Conservation (phyloP, 495 filamentous ascomycete species). For the Penicillium arizonense region DNA sequence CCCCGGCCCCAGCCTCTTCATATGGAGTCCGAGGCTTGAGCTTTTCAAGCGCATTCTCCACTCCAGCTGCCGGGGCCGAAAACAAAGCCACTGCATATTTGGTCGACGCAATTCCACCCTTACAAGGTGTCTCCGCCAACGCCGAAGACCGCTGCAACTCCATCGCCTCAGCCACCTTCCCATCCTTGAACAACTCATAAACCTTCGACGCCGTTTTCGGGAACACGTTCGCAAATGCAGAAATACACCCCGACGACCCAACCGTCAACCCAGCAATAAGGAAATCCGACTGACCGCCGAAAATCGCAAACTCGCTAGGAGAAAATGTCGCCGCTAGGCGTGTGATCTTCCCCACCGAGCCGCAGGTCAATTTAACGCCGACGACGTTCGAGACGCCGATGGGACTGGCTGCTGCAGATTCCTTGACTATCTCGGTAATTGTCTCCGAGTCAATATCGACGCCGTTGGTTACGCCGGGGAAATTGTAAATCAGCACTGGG, state of each 20-base stretch:
- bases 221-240: constrained; percentile 66
- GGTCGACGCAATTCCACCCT: constrained; percentile 60
- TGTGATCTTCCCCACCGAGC: constrained; percentile 62
- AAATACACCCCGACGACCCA: constrained; percentile 62
- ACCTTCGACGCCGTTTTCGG: constrained; percentile 53
- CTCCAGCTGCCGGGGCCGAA: constrained; percentile 54
- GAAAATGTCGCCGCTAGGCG: constrained; percentile 52
- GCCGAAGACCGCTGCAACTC: constrained; percentile 53
- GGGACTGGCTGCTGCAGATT: constrained; percentile 36
- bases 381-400: constrained; percentile 48
- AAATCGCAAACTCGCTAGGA: constrained; percentile 54
- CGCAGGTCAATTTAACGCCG: constrained; percentile 66
- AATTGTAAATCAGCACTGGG: constrained; percentile 68
- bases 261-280: constrained; percentile 54
- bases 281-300: constrained; percentile 67
- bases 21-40: constrained; percentile 60
- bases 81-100: constrained; percentile 62
- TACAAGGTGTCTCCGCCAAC: constrained; percentile 54
- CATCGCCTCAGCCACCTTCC: constrained; percentile 52
- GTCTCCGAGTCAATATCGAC: constrained; percentile 65
- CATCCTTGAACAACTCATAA: constrained; percentile 51
- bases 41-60: constrained; percentile 53
- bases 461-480: constrained; percentile 70
- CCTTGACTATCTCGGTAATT: constrained; percentile 47
- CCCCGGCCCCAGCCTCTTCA: constrained; percentile 44